Percentiles rank a stretch among this genome's conserved stretches.
Conservation (phyloP, 2,329 filamentous ascomycete genomes). For the Bipolaris zeicola region DNA sequence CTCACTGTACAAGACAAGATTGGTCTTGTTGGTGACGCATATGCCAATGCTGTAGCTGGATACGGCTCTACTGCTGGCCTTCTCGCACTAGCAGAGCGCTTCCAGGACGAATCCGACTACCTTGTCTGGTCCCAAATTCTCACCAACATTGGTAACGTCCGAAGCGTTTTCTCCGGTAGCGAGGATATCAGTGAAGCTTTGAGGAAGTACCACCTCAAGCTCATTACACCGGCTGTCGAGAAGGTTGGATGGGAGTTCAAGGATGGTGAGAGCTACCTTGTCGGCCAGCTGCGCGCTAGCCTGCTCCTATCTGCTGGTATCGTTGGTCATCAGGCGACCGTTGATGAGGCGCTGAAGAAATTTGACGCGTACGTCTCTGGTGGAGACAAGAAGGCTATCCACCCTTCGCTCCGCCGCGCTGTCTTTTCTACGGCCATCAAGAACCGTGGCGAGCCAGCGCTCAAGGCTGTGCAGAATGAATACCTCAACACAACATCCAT, state of each 20-base stretch:
- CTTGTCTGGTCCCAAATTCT: conserved; percentile 89
- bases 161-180: conserved; percentile 83
- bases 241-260: conserved; percentile 85
- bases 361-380: conserved; percentile 80
- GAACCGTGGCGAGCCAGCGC: conserved; percentile 72
- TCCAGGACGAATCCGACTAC: conserved; percentile 79
- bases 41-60: conserved; percentile 85
- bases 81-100: conserved; percentile 82
- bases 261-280: conserved; percentile 80
- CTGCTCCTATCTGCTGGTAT: conserved; percentile 77
- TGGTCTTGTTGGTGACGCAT: conserved; percentile 85
- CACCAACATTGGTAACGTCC: conserved; percentile 74
- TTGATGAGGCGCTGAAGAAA: conserved; percentile 74
- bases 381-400: conserved; percentile 69
- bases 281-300: conserved; percentile 79
- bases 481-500: conserved; percentile 82
- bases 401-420: conserved; percentile 79
- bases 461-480: conserved; percentile 79
- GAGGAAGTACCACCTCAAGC: conserved; percentile 76
- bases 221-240: conserved; percentile 76
- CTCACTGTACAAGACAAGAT: conserved; percentile 90
- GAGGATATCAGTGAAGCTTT: conserved; percentile 73
- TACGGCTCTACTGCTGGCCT: conserved; percentile 81
- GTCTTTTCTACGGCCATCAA: conserved; percentile 81
- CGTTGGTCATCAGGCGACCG: conserved; percentile 74